Conservation (phyloP, 108 stramenopile genomes). For the Mediolabrus comicus region DNA sequence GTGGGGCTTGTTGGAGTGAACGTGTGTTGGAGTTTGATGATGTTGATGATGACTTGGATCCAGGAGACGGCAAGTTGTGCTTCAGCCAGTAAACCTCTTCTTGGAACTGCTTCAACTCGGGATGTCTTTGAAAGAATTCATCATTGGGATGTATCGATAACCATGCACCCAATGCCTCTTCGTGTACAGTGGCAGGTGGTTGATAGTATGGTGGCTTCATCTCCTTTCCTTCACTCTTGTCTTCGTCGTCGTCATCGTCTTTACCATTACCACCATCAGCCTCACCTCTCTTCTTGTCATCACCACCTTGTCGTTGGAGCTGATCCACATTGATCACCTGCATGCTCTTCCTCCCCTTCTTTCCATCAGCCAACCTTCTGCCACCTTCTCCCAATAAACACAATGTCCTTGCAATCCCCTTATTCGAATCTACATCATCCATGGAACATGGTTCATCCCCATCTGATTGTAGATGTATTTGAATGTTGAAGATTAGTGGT, state of each 20-base stretch:
- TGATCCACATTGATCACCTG: background rate
- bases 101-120: slow-evolving; percentile 25
- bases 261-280: background rate
- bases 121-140: slow-evolving; percentile 29
- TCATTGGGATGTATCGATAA: slow-evolving; percentile 37
- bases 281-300: background rate
- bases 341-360: background rate
- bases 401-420: slow-evolving; percentile 21
- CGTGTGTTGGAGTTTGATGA: background rate
- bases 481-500: background rate
- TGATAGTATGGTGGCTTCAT: background rate
- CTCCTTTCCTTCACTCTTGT: background rate
- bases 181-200: background rate
- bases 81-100: slow-evolving; percentile 33
- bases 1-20: background rate
- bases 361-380: background rate
- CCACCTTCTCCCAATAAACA: slow-evolving; percentile 5
- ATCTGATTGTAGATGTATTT: background rate
- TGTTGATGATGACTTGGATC: background rate
- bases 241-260: background rate
- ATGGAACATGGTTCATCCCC: background rate
- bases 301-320: background rate
- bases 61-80: background rate
- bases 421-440: slow-evolving; percentile 10
- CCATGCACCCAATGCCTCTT: slow-evolving; percentile 12